Percentiles rank a stretch among this genome's conserved stretches.
Conservation (phyloP, 176 grass and related monocot genomes). For the Avena insularis region DNA sequence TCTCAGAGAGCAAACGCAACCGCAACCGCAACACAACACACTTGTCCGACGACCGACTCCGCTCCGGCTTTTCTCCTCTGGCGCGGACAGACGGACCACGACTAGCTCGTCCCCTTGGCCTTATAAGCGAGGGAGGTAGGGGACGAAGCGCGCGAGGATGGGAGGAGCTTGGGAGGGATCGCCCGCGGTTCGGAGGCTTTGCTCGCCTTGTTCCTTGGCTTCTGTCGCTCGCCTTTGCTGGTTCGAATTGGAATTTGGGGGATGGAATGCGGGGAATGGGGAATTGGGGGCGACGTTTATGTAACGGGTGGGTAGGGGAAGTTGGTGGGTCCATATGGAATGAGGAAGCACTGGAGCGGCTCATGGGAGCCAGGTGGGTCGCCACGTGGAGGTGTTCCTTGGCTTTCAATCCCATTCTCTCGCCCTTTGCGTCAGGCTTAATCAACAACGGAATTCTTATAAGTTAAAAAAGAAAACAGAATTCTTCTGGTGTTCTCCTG, state of each 20-base stretch:
- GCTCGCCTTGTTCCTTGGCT: constrained; percentile 12
- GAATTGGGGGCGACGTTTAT: not conserved
- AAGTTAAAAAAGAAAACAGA: too few species aligned
- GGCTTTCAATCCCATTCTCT: not conserved
- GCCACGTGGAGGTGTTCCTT: constrained; percentile 54
- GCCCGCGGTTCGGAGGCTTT: constrained; percentile 36
- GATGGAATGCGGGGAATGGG: not conserved
- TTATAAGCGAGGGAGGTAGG: not conserved
- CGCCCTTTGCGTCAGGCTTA: constrained; percentile 41
- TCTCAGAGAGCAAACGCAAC: not conserved
- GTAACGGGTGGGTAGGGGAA: not conserved
- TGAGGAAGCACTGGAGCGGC: not conserved
- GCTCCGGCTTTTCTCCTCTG: not conserved
- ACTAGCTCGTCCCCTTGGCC: not conserved
- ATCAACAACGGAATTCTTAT: not conserved
- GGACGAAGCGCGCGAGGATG: constrained; percentile 1
- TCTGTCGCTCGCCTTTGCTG: not conserved
- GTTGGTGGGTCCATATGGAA: constrained; percentile 35
- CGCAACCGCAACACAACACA: too few species aligned
- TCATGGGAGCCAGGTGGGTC: constrained; percentile 35
- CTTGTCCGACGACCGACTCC: not conserved
- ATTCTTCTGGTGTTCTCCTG: not conserved
- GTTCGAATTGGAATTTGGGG: constrained; percentile 20
- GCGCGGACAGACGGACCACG: not conserved
- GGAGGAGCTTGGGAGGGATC: constrained; percentile 40